Percentiles rank a stretch among this genome's conserved stretches.
These are phyloP conservation scores for Chalciporus sphaerocephalus DNA, from an alignment of 768 basidiomycete genomes.

Conservation along the genomic window DNA sequence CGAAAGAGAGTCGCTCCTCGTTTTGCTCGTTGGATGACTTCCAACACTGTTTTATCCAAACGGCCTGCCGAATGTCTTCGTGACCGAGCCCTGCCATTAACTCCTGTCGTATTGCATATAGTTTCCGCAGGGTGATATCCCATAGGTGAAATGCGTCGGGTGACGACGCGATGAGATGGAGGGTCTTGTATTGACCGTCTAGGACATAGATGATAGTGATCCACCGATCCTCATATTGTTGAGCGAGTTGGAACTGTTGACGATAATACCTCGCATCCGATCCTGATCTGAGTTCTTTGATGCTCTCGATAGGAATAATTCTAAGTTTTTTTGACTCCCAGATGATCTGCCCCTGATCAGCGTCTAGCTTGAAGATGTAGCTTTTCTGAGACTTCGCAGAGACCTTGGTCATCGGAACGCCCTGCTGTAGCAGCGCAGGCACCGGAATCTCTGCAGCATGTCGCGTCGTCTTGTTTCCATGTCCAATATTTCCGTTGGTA, in stretches of 20 bases:
- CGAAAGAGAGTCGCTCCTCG: constrained; percentile 62
- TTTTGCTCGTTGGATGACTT: constrained; percentile 60
- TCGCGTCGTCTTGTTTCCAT: not conserved
- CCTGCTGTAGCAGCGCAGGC: constrained; percentile 54
- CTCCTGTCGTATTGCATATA: constrained; percentile 62
- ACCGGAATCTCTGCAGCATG: constrained; percentile 43
- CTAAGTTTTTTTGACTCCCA: constrained; percentile 72
- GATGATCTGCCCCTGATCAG: constrained; percentile 75
- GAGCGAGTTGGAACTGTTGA: constrained; percentile 60
- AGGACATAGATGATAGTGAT: constrained; percentile 81
- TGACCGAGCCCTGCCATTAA: constrained; percentile 67
- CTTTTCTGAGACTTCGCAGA: constrained; percentile 73
- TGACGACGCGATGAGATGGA: constrained; percentile 77
- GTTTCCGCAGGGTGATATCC: constrained; percentile 58
- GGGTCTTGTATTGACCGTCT: constrained; percentile 74
- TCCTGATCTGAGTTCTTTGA: constrained; percentile 81
- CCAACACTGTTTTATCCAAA: constrained; percentile 86
- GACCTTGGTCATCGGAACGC: constrained; percentile 78
- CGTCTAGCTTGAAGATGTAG: constrained; percentile 65
- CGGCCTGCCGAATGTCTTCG: constrained; percentile 54
- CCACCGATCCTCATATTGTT: constrained; percentile 67
- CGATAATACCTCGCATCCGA: constrained; percentile 67
- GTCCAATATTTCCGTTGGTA: not conserved
- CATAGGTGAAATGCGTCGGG: constrained; percentile 58
- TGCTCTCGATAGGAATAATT: constrained; percentile 75